Evolutionary conservation across 108 stramenopile species (phyloP), one percentile per base, ranked within the genome.

Genomic region (Skeletonema potamos): DNA sequence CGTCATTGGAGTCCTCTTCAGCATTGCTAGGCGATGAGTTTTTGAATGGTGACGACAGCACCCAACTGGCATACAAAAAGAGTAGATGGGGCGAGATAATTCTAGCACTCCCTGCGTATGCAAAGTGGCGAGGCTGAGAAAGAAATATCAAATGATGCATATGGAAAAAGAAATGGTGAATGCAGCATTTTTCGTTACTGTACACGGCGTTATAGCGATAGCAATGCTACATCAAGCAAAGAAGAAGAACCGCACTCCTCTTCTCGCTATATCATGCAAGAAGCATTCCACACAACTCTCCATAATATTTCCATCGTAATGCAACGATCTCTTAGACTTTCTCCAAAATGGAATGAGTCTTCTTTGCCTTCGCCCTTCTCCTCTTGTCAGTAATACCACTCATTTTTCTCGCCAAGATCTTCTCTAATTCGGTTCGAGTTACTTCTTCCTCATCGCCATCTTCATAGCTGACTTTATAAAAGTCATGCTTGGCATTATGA

Each of bases 281-380:
- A 59, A 24, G n/a, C 58, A 59, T 37, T 17, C 27, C 58, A 20
- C 30, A 27, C 20, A 28, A n/a, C 12, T 28, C 58, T 33, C 27
- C 58, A 59, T 20, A 1, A 57, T n/a, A n/a, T 6, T 54, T 26
- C 54, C 58, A 26, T 51, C 20, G 1, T 20, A 51, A 51, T 24
- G 18, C n/a, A 20, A 46, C 17, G 36, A 37, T 46, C 6, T 46
- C 18, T 46, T 22, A 51, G 0, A 51, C 58, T 12, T 6, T 17
- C 58, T 59, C 58, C 58, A 59, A 34, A 26, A 59, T 29, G 18
- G 58, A 59, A 59, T 59, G 58, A 33, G 58, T 12, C 10, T 59
- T 59, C 58, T 12, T 33, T 22, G 17, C 22, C 29, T 32, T 33
- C 4, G n/a, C 7, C 17, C 58, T 33, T 29, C n/a, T 37, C 58